Base-by-base conservation (phyloP, 176 grass and related monocot species). In the Puccinellia tenuiflora region DNA sequence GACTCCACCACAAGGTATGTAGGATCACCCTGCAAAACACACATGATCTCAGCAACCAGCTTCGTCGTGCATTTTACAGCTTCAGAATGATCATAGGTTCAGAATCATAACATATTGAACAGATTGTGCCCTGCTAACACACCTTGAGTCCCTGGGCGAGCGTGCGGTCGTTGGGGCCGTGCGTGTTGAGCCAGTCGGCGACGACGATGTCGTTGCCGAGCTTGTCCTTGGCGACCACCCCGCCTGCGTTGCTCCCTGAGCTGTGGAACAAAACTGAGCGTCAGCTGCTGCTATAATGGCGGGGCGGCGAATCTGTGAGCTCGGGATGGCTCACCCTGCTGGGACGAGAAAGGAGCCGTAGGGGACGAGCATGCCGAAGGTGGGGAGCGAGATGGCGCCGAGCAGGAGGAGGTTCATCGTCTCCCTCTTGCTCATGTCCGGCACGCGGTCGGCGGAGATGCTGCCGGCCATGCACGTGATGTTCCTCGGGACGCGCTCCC, bases 371-470 rank as follows among this genome's bases (percentile, higher is more conserved):
- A 98, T 98, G 78, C 65, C 87, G 25, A n/a, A 87, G 25, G 81
- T 83, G n/a, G 96, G 96, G 37, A 98, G 85, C 18, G 92, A 95
- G 54, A 98, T 1, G 34, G 92, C 61, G 86, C 96, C 96, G 5
- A 98, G 92, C 17, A 98, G 83, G 72, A 98, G 96, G 56, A 95
- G 91, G 88, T 98, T 98, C 90, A 98, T 21, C 22, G 91, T 82
- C 90, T 95, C 13, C 70, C 96, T 83, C 91, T 98, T 93, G 20
- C 40, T 81, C 96, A 98, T 98, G 89, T 95, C 88, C 3, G 96
- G 96, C 47, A 98, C 96, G 55, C 91, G 89, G 85, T 98, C 96
- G 2, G 92, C 91, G 3, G 91, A 3, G 48, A 91, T 91, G 68
- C 89, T 91, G 79, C 88, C 93, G 14, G 87, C 96, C 87, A 90